Percentiles rank a stretch among this genome's conserved stretches.
Conservation (phyloP, 495 filamentous ascomycete genomes). For the Terfezia claveryi region DNA sequence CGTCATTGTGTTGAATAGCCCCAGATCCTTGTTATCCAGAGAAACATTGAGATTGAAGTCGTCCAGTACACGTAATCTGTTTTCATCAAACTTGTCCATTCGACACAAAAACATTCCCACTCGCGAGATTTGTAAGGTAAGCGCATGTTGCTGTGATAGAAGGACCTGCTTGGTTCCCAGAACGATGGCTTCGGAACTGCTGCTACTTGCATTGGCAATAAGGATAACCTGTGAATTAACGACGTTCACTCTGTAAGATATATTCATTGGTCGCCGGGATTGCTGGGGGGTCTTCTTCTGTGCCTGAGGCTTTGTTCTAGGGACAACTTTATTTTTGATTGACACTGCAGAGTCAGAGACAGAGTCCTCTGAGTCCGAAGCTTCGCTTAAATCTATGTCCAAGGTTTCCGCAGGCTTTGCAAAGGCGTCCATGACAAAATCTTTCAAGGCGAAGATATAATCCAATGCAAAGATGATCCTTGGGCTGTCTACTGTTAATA, state of each 20-base stretch:
- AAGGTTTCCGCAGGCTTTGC: neutral
- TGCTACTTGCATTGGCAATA: constrained; percentile 76
- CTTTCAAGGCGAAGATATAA: constrained; percentile 75
- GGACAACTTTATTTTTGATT: neutral
- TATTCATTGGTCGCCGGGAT: constrained; percentile 31
- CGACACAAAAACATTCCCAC: constrained; percentile 96
- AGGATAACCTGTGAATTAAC: constrained; percentile 91
- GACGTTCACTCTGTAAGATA: constrained; percentile 81
- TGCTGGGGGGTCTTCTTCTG: constrained; percentile 10
- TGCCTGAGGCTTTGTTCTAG: neutral
- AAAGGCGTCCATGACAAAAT: constrained; percentile 34
- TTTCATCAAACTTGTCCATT: constrained; percentile 88
- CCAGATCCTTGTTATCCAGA: constrained; percentile 44
- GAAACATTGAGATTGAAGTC: constrained; percentile 83
- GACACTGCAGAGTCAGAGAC: neutral
- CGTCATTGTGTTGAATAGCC: constrained; percentile 30
- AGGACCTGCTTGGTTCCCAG: constrained; percentile 84
- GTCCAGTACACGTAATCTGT: constrained; percentile 71
- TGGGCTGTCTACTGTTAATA: constrained; percentile 89
- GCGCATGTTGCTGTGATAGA: constrained; percentile 77
- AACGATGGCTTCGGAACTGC: constrained; percentile 86
- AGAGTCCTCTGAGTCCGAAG: constrained; percentile 9
- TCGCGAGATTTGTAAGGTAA: constrained; percentile 75
- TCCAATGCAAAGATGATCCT: constrained; percentile 86
- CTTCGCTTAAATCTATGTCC: constrained; percentile 13